These are phyloP conservation scores for Hypoxylon crocopeplum DNA, from an alignment of 495 filamentous ascomycete genomes.

Conservation along the genomic window DNA sequence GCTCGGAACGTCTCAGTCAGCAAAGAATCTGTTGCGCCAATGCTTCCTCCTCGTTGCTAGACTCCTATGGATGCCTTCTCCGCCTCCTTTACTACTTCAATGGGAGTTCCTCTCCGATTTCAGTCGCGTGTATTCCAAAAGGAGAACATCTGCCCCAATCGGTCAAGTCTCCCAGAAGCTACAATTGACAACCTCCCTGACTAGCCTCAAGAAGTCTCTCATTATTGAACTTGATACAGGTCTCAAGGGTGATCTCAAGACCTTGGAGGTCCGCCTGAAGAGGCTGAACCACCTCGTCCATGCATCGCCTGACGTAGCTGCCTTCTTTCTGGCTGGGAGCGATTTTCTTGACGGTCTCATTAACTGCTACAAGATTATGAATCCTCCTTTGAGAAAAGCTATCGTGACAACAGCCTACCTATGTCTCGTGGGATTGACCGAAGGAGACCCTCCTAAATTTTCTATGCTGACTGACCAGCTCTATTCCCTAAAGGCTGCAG, in stretches of 20 bases:
- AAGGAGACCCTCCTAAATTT: constrained; percentile 68
- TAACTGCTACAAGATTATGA: constrained; percentile 66
- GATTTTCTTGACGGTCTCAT: constrained; percentile 82
- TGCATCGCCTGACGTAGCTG: constrained; percentile 57
- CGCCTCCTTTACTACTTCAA: constrained; percentile 55
- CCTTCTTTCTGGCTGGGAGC: constrained; percentile 79
- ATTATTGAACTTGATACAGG: constrained; percentile 59
- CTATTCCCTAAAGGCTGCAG: constrained; percentile 76
- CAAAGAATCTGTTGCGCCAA: constrained; percentile 62
- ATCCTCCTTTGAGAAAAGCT: constrained; percentile 62
- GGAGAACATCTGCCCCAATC: constrained; percentile 43
- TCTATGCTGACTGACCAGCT: constrained; percentile 80
- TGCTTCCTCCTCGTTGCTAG: constrained; percentile 66
- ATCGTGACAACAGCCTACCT: constrained; percentile 76
- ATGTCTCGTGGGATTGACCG: constrained; percentile 70
- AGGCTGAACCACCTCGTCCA: constrained; percentile 60
- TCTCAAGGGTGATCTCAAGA: constrained; percentile 54
- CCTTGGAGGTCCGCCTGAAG: constrained; percentile 53
- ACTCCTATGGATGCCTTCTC: constrained; percentile 49
- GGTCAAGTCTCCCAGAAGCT: constrained; percentile 40
- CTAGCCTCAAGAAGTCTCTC: constrained; percentile 51
- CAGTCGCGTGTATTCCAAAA: constrained; percentile 62
- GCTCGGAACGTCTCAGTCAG: constrained; percentile 53
- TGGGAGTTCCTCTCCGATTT: constrained; percentile 67
- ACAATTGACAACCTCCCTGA: constrained; percentile 46